These are phyloP conservation scores for Sphagnum tenellum DNA, from an alignment of 225 moss, liverwort and hornwort species.

Conservation along the genomic window DNA sequence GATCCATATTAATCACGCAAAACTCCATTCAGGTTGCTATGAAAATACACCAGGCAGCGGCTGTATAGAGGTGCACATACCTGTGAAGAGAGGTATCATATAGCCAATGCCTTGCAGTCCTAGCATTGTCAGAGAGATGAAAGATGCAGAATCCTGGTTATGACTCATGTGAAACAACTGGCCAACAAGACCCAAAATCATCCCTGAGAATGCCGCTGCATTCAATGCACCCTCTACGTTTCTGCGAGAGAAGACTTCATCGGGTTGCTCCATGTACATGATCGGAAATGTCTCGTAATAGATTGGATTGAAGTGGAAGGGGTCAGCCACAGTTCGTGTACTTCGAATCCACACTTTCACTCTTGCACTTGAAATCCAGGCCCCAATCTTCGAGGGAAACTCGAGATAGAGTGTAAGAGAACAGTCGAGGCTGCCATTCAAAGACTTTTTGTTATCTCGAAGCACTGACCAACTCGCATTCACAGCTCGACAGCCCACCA, in stretches of 20 bases:
- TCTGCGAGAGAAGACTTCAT: conserved; percentile 14
- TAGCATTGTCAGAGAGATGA: conserved; percentile 40
- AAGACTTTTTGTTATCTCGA: conserved; percentile 12
- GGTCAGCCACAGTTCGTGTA: no score
- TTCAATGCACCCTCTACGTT: conserved; percentile 33
- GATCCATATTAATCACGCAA: no score
- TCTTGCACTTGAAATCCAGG: conserved; percentile 28
- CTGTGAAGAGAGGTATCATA: conserved; percentile 35
- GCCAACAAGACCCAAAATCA: conserved; percentile 26
- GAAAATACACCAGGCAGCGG: background rate
- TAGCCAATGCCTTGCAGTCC: conserved; percentile 31
- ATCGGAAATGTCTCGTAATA: conserved; percentile 15
- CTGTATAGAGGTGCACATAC: background rate
- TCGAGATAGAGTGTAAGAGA: conserved; percentile 25
- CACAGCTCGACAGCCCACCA: conserved; percentile 17
- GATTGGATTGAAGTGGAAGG: conserved; percentile 23
- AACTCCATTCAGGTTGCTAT: background rate
- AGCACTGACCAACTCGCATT: conserved; percentile 25
- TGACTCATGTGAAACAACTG: conserved; percentile 28
- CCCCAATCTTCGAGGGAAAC: conserved; percentile 28
- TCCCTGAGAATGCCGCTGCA: conserved; percentile 26
- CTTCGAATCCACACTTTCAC: conserved; percentile 27
- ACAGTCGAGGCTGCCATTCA: no score
- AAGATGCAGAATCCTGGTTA: conserved; percentile 25
- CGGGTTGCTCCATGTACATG: conserved; percentile 21